These are phyloP conservation scores for Pseudogymnoascus sp. DNA, from an alignment of 2,329 filamentous ascomycete genomes.

Conservation along the genomic window DNA sequence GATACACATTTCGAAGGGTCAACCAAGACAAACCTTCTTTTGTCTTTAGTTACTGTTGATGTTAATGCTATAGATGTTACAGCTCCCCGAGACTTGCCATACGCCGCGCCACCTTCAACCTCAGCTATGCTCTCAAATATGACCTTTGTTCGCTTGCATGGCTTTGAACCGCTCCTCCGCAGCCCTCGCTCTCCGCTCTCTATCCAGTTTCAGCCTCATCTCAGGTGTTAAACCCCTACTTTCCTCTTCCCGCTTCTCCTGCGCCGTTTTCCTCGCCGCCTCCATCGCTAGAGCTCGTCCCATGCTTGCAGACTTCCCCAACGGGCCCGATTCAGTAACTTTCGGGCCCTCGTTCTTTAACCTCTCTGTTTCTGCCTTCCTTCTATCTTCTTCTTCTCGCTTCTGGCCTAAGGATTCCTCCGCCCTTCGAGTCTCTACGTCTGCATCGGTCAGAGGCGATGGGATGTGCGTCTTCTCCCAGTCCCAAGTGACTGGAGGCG, in stretches of 20 bases:
- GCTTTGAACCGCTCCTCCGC: constrained; percentile 78
- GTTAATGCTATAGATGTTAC: not conserved
- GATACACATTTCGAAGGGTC: not conserved
- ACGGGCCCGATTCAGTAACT: constrained; percentile 34
- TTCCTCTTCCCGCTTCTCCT: constrained; percentile 78
- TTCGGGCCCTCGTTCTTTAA: constrained; percentile 58
- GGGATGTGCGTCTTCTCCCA: constrained; percentile 75
- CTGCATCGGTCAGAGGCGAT: constrained; percentile 57
- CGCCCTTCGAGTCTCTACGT: constrained; percentile 61
- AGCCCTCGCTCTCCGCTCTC: constrained; percentile 82
- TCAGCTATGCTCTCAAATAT: not conserved
- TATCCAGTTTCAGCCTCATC: constrained; percentile 73
- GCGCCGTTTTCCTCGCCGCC: constrained; percentile 62
- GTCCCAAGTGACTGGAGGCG: constrained; percentile 46
- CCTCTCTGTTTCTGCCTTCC: constrained; percentile 66
- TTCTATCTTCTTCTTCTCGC: constrained; percentile 59
- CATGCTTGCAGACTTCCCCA: constrained; percentile 33
- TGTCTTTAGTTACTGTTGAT: not conserved
- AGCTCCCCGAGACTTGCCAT: not conserved
- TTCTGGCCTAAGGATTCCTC: constrained; percentile 63
- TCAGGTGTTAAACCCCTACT: constrained; percentile 77
- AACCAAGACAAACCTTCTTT: not conserved
- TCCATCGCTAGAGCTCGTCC: constrained; percentile 44
- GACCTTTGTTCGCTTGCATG: constrained; percentile 39
- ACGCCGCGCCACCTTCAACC: not conserved